These are phyloP conservation scores for Cladophialophora exuberans DNA, from an alignment of 2,329 filamentous ascomycete species.

Conservation along the genomic window DNA sequence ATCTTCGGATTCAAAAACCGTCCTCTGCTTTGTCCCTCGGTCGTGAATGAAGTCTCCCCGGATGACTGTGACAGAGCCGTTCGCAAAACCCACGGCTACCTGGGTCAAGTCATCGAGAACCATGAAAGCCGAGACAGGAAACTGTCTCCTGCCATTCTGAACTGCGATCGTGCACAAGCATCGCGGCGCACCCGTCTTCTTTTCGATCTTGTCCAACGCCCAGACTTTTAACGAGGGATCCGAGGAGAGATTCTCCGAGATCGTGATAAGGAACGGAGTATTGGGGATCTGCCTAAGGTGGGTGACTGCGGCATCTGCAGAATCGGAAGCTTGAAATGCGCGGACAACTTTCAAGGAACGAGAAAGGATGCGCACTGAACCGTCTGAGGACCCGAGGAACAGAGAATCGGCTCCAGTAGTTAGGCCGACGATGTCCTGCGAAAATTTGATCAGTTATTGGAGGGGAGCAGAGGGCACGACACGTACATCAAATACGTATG, in stretches of 20 bases:
- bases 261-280: conserved; percentile 80
- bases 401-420: conserved; percentile 87
- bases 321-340: conserved; percentile 84
- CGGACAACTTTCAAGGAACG: conserved; percentile 83
- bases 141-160: conserved; percentile 87
- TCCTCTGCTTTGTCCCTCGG: conserved; percentile 88
- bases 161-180: conserved; percentile 85
- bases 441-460: conserved; percentile 25
- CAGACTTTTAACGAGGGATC: conserved; percentile 96
- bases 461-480: conserved; percentile 33
- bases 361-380: conserved; percentile 83
- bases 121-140: conserved; percentile 90
- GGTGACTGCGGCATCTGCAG: conserved; percentile 67
- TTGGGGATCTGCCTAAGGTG: conserved; percentile 91
- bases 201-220: conserved; percentile 90
- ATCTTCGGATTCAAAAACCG: conserved; percentile 95
- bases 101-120: conserved; percentile 87
- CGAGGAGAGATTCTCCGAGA: conserved; percentile 78
- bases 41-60: conserved; percentile 94
- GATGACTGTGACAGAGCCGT: conserved; percentile 90
- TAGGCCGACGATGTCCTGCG: conserved; percentile 75
- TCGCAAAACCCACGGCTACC: conserved; percentile 92
- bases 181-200: conserved; percentile 86
- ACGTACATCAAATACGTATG: conserved; percentile 75
- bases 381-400: conserved; percentile 84